Evolutionary conservation across 352 stramenopile species (phyloP), one percentile per base, ranked within the genome.

Genomic region (Globisporangium ultimum): DNA sequence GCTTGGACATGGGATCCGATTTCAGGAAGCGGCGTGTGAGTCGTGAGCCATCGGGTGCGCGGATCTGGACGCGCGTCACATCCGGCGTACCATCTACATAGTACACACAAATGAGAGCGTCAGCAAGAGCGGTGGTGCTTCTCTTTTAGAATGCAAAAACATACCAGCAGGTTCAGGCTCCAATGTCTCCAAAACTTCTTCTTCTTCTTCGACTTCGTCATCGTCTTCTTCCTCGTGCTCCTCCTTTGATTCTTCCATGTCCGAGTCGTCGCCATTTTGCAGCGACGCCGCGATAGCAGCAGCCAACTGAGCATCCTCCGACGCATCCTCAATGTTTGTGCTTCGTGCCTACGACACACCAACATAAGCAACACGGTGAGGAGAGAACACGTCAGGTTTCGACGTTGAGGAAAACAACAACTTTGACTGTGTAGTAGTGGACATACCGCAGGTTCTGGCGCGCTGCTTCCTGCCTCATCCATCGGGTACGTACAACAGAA

Each of bases 211-310:
- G 48, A 78, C 68, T 17, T 78, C 59, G 6, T 76, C 70, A 10
- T 72, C 48, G 3, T 79, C 63, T 12, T 78, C 60, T 9, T 76
- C 70, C 10, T 72, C 48, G 3, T 78, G 56, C 42, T 73, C 46
- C 18, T 77, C 59, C 38, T 75, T 64, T 2, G 59, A 64, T 28
- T 76, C 54, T 15, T 75, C 61, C 0, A 32, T 41, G 36, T 80
- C 58, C 22, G 66, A 69, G n/a, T 81, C 77, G 42, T 70, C 65
- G 4, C 58, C 58, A 40, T 72, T 69, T 64, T 91, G 68, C 64
- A 94, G 68, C 11, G 85, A 95, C 10, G 80, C 85, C 17, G 80
- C 85, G 34, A 95, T 95, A 15, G 85, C 85, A 49, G 83, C 83
- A 49, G 80, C 81, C 13, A 95, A 58, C 50, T 95, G 78, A 34